Conservation (phyloP, 495 filamentous ascomycete genomes). For the Aspergillus cavernicola region DNA sequence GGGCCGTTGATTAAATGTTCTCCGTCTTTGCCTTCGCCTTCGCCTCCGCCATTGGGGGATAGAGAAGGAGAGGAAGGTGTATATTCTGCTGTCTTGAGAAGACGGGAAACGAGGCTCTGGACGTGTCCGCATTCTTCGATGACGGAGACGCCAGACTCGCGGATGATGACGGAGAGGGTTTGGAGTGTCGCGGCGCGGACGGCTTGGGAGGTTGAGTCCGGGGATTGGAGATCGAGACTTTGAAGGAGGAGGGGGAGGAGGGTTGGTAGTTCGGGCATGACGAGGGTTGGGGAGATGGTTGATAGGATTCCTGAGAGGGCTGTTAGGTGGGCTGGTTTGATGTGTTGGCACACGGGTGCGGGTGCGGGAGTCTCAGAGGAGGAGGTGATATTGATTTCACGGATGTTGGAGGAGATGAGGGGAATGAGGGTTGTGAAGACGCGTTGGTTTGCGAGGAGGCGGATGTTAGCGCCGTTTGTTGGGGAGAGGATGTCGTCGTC, state of each 20-base stretch:
- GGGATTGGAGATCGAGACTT: conserved; percentile 57
- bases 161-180: conserved; percentile 56
- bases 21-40: background rate
- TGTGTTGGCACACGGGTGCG: conserved; percentile 26
- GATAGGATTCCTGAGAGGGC: conserved; percentile 63
- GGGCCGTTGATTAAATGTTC: conserved; percentile 28
- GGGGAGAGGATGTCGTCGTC: conserved; percentile 63
- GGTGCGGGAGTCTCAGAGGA: too few relatives aligned
- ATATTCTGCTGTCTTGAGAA: conserved; percentile 46
- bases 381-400: conserved; percentile 37
- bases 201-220: conserved; percentile 32
- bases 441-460: conserved; percentile 62
- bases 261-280: conserved; percentile 55
- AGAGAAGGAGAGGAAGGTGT: background rate
- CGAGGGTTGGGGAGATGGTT: conserved; percentile 55
- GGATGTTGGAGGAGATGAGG: conserved; percentile 52
- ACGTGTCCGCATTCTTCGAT: conserved; percentile 57
- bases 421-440: conserved; percentile 62
- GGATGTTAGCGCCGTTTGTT: conserved; percentile 60
- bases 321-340: conserved; percentile 60
- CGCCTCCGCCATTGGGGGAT: background rate
- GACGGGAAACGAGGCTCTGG: conserved; percentile 53
- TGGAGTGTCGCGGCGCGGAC: conserved; percentile 62
- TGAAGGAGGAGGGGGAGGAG: conserved; percentile 68
- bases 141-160: conserved; percentile 49